Conservation (phyloP, 2,329 filamentous ascomycete species). For the Sphaerostilbella broomeana region DNA sequence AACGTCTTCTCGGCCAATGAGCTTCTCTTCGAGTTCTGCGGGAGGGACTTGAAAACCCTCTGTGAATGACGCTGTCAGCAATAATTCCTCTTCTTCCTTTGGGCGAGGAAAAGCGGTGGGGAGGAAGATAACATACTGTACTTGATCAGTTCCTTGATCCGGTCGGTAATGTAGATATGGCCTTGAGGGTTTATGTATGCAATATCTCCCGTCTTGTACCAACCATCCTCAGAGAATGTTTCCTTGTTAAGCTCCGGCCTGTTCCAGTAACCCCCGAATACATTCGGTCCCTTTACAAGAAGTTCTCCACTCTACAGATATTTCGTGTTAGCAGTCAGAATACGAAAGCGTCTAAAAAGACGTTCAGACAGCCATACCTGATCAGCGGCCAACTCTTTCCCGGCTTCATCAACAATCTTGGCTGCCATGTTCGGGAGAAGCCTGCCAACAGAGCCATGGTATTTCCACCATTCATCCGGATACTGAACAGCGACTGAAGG, state of each 20-base stretch:
- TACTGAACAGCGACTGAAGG: constrained; percentile 70
- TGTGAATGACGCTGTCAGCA: too few relatives aligned
- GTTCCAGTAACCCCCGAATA: constrained; percentile 74
- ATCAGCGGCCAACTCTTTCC: constrained; percentile 48
- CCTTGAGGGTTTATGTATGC: constrained; percentile 69
- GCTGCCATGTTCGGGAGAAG: constrained; percentile 73
- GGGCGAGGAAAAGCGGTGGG: too few relatives aligned
- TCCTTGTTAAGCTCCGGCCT: constrained; percentile 64
- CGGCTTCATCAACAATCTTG: constrained; percentile 66
- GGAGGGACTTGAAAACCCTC: constrained; percentile 65
- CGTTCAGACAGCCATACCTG: constrained; percentile 22
- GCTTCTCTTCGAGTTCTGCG: constrained; percentile 53
- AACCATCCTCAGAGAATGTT: constrained; percentile 69
- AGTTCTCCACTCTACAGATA: constrained; percentile 52
- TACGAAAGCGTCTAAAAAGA: constrained; percentile 20
- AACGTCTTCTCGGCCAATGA: constrained; percentile 38
- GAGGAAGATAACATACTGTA: constrained; percentile 35
- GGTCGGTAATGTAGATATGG: constrained; percentile 86
- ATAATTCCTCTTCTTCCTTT: too few relatives aligned
- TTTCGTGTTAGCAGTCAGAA: background rate
- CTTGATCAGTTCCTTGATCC: constrained; percentile 61
- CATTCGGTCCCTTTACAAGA: constrained; percentile 72
- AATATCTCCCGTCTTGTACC: constrained; percentile 87
- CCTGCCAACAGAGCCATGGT: constrained; percentile 71
- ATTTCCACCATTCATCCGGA: constrained; percentile 68